Base-by-base conservation (phyloP, 805 yeast species). In the Schizosaccharomyces lindneri region DNA sequence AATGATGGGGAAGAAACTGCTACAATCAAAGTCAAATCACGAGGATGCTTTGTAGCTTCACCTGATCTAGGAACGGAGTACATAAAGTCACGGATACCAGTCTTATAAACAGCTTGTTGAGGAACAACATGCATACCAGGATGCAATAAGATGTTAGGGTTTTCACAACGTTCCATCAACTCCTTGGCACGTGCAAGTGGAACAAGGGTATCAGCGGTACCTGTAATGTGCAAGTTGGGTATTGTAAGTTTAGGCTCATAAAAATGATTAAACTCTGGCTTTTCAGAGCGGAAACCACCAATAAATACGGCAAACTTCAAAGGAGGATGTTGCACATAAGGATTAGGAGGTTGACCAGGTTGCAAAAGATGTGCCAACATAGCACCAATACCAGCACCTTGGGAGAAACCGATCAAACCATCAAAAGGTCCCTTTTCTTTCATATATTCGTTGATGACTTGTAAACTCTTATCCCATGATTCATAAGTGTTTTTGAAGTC, bases 1-100 rank as follows among this genome's bases (percentile, higher is more conserved):
- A 81, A 74, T 1, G 76, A 77, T 1, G 97, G 95, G 64, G 81
- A 70, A 46, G 93, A 72, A 0, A 95, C 93, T 0, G 98, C 98
- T 36, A 93, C 95, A 5, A 93, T 80, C 46, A 87, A 74, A 3
- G 85, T 75, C 7, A 83, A 55, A 19, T 62, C 55, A 60, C 57
- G 63, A 41, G 60, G 60, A 29, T 51, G 57, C 57, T 51, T 51
- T 3, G 57, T 51, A 29, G 36, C 9, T n/a, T 51, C 57, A 21
- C 32, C 32, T 5, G 51, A 19, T 3, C 13, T 24, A 51, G 57
- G 57, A 29, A 29, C 57, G 32, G 36, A 24, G 36, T 19, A 51
- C 36, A 51, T 51, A 17, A 51, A 51, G 36, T 51, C 57, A 29
- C 57, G 57, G n/a, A 51, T 21, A 4, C 36, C 57, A 21, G 36